Evolutionary conservation across 768 basidiomycete species (phyloP).

Genomic region (Solioccasus polychromus): DNA sequence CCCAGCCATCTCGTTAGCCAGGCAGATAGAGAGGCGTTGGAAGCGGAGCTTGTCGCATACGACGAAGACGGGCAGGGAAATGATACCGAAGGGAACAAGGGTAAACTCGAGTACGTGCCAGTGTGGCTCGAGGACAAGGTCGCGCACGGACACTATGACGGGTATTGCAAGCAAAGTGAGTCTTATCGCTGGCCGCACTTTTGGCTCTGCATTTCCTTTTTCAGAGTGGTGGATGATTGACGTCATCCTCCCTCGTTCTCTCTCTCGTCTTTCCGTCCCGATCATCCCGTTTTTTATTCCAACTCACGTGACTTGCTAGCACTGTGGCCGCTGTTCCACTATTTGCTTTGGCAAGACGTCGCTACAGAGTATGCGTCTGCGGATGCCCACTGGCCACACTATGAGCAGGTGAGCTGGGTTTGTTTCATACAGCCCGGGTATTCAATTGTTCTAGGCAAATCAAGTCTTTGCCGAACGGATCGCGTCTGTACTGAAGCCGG

Average conservation of each 20-base stretch:
- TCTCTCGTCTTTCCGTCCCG: neutral
- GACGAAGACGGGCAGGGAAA: slow-evolving; percentile 39
- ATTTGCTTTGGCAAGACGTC: slow-evolving; percentile 96
- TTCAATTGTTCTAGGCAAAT: slow-evolving; percentile 61
- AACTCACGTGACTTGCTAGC: slow-evolving; percentile 42
- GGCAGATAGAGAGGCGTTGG: slow-evolving; percentile 64
- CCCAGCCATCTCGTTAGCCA: slow-evolving; percentile 50
- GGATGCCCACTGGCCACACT: slow-evolving; percentile 64
- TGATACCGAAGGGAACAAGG: slow-evolving; percentile 42
- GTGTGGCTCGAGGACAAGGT: slow-evolving; percentile 90
- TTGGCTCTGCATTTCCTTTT: slow-evolving; percentile 13
- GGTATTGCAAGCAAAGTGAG: slow-evolving; percentile 96
- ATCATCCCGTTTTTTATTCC: neutral
- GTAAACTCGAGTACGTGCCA: slow-evolving; percentile 75
- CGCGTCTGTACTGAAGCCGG: slow-evolving; percentile 72
- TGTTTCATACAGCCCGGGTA: neutral
- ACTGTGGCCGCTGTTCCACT: slow-evolving; percentile 98
- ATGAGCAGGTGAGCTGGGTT: slow-evolving; percentile 22
- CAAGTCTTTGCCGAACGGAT: slow-evolving; percentile 75
- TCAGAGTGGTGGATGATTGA: slow-evolving; percentile 1
- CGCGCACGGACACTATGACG: slow-evolving; percentile 93
- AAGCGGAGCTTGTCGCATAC: slow-evolving; percentile 61
- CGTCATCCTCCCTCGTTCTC: neutral
- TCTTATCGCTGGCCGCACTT: slow-evolving; percentile 18
- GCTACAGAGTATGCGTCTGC: slow-evolving; percentile 85